Conservation (phyloP, 2,329 filamentous ascomycete genomes). For the Geosmithia flava region DNA sequence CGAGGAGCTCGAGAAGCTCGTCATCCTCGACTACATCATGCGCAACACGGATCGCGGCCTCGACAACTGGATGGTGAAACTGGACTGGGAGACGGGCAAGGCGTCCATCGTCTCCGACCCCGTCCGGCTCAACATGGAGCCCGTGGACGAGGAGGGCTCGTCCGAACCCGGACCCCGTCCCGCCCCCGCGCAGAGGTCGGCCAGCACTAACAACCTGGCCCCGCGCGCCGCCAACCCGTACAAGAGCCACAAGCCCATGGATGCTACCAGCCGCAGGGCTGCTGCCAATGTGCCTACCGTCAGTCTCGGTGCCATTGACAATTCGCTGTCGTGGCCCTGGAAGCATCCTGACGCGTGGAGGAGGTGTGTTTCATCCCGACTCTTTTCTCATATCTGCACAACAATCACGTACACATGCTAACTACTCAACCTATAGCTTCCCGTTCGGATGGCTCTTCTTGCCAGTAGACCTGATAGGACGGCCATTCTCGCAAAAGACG, state of each 20-base stretch:
- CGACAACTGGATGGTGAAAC: slow-evolving; percentile 99
- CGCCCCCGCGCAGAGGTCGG: background rate
- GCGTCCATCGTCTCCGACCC: slow-evolving; percentile 83
- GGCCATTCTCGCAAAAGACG: slow-evolving; percentile 90
- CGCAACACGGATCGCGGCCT: slow-evolving; percentile 91
- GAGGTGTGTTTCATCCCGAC: slow-evolving; percentile 24
- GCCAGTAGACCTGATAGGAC: slow-evolving; percentile 88
- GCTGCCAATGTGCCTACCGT: slow-evolving; percentile 45
- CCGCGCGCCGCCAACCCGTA: slow-evolving; percentile 51
- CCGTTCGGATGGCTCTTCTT: slow-evolving; percentile 98
- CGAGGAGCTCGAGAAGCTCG: slow-evolving; percentile 91
- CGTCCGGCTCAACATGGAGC: slow-evolving; percentile 50
- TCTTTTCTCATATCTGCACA: background rate
- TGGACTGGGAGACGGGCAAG: slow-evolving; percentile 72
- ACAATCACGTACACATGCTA: background rate
- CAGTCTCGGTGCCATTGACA: slow-evolving; percentile 86
- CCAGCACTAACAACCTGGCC: slow-evolving; percentile 12
- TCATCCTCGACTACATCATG: slow-evolving; percentile 98
- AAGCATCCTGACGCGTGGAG: slow-evolving; percentile 89
- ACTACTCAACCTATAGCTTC: slow-evolving; percentile 44
- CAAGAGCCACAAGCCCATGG: slow-evolving; percentile 72
- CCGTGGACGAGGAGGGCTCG: slow-evolving; percentile 20
- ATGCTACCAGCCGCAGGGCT: slow-evolving; percentile 43
- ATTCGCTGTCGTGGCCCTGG: slow-evolving; percentile 97
- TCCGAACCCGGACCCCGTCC: slow-evolving; percentile 1